A percentile compares a stretch with the other conserved stretches of the same genome.
phyloP scores from a whole-genome alignment of 2,329 filamentous ascomycete genomes.

The Tricladium varicosporioides region DNA sequence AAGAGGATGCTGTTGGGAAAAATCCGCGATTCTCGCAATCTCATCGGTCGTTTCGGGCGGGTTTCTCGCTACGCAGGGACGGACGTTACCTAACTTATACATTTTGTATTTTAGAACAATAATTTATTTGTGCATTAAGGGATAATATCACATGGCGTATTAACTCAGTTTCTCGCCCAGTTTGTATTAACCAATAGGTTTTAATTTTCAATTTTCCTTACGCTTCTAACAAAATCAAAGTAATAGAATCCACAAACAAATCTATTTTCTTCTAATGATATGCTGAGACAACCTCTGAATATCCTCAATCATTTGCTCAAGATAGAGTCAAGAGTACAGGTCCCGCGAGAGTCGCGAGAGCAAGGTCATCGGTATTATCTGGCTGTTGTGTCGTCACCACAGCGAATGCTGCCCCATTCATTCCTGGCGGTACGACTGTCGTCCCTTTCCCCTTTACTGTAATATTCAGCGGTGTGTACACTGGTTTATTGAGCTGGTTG shows the following conservation, averaged over 20 bases:
- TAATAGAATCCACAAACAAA: background rate
- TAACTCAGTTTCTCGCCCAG: no score
- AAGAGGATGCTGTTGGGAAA: no score
- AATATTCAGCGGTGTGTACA: conserved; percentile 19
- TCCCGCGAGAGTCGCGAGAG: conserved; percentile 7
- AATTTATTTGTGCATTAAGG: no score
- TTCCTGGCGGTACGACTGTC: conserved; percentile 19
- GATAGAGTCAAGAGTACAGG: background rate
- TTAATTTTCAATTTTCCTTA: no score
- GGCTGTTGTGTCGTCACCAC: conserved; percentile 21
- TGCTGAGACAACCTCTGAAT: background rate
- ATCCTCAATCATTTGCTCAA: background rate
- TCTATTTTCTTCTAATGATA: background rate
- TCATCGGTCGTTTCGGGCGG: no score
- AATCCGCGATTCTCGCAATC: no score
- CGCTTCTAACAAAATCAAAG: background rate
- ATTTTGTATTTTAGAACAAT: no score
- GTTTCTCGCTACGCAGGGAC: no score
- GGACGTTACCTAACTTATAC: no score
- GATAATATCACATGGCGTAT: no score
- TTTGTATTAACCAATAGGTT: no score
- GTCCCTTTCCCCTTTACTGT: conserved; percentile 18
- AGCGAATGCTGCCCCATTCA: conserved; percentile 24
- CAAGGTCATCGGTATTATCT: conserved; percentile 8
- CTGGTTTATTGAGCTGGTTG: conserved; percentile 24